These are phyloP conservation scores for Colletotrichum scovillei DNA, from an alignment of 2,329 filamentous ascomycete genomes.

Conservation along the genomic window DNA sequence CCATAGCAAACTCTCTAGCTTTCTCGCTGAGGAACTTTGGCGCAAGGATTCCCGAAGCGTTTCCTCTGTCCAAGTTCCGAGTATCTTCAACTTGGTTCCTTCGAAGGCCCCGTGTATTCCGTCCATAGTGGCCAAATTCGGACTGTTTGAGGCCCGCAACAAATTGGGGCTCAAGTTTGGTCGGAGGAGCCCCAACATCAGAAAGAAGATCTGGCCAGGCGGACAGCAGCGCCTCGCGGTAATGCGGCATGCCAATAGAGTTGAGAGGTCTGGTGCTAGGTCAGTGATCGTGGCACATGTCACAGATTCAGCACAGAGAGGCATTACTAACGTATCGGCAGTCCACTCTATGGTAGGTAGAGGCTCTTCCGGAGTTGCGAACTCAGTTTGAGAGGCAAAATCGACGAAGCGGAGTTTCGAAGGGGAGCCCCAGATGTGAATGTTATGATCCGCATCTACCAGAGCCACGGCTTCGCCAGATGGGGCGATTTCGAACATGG, in stretches of 20 bases:
- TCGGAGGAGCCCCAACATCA: constrained; percentile 85
- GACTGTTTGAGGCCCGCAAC: constrained; percentile 75
- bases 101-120: constrained; percentile 77
- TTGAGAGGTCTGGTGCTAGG: constrained; percentile 72
- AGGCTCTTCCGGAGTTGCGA: constrained; percentile 74
- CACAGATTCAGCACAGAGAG: not conserved
- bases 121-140: constrained; percentile 82
- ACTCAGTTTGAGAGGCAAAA: constrained; percentile 80
- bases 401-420: constrained; percentile 89
- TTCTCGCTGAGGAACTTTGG: constrained; percentile 97
- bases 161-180: constrained; percentile 78
- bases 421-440: constrained; percentile 91
- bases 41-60: constrained; percentile 72
- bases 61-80: constrained; percentile 69
- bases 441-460: constrained; percentile 80
- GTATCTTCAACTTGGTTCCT: constrained; percentile 89
- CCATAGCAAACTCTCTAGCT: constrained; percentile 73
- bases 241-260: constrained; percentile 91
- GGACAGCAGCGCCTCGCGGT: constrained; percentile 87
- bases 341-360: constrained; percentile 74
- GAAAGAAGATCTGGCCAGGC: constrained; percentile 90
- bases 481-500: constrained; percentile 85
- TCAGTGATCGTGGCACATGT: constrained; percentile 6
- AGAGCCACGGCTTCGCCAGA: constrained; percentile 89
- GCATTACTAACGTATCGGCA: constrained; percentile 70